phyloP scores from a whole-genome alignment of 2,329 filamentous ascomycete genomes.

The Ophiobolus disseminans region DNA sequence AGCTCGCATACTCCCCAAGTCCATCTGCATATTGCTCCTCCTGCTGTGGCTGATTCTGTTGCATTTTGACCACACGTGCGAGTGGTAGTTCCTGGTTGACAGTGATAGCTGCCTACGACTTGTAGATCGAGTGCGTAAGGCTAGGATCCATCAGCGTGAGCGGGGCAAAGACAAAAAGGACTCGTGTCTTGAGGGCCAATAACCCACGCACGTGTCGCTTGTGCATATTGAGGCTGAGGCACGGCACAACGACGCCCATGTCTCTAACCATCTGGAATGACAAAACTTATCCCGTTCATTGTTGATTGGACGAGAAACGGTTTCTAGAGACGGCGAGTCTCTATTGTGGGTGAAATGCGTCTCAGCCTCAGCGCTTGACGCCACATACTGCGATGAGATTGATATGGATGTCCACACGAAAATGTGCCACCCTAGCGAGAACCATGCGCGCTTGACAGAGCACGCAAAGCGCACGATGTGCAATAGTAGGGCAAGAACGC shows the following conservation, averaged over 20 bases:
- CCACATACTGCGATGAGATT: too few species aligned
- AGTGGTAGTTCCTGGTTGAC: not conserved
- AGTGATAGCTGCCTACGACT: not conserved
- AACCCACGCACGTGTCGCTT: not conserved
- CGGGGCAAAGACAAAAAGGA: not conserved
- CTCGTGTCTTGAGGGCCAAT: conserved; percentile 2
- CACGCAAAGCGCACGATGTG: too few species aligned
- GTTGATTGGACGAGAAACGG: not conserved
- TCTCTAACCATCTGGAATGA: not conserved
- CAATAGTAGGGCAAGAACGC: too few species aligned
- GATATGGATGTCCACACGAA: too few species aligned
- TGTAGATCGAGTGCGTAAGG: conserved; percentile 1
- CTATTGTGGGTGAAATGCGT: too few species aligned
- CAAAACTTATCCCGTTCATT: not conserved
- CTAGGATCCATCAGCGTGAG: not conserved
- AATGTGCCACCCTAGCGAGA: too few species aligned
- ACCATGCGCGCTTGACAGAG: too few species aligned
- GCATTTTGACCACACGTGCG: conserved; percentile 6
- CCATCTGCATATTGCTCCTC: conserved; percentile 14
- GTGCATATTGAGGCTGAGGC: conserved; percentile 5
- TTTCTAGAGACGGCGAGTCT: too few species aligned
- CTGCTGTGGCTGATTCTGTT: conserved; percentile 2
- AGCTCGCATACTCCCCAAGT: conserved; percentile 12
- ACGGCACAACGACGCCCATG: not conserved
- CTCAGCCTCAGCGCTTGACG: too few species aligned